These are phyloP conservation scores for Talaromyces sp. DNA, from an alignment of 2,329 filamentous ascomycete species.

Conservation along the genomic window DNA sequence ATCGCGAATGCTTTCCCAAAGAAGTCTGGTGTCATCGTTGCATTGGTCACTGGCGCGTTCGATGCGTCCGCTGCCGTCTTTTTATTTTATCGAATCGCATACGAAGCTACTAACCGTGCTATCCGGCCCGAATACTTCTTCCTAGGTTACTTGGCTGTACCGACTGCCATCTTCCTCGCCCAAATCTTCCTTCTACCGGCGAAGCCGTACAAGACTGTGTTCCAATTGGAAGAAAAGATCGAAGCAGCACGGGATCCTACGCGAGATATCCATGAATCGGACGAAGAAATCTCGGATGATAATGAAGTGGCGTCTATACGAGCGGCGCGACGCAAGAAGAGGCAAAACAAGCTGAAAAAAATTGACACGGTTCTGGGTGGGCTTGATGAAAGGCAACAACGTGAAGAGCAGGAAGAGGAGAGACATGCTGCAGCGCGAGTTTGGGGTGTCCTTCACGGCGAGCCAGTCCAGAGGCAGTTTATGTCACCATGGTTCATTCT, in stretches of 20 bases:
- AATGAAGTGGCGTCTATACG: constrained; percentile 49
- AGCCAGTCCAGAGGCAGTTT: constrained; percentile 69
- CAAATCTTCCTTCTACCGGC: constrained; percentile 68
- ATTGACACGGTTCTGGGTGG: constrained; percentile 70
- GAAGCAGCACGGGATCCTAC: constrained; percentile 49
- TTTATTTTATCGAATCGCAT: constrained; percentile 71
- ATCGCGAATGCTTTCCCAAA: constrained; percentile 78
- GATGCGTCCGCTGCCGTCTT: constrained; percentile 79
- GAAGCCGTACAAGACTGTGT: constrained; percentile 73
- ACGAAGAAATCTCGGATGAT: constrained; percentile 52
- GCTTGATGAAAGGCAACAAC: constrained; percentile 58
- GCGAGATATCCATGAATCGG: constrained; percentile 47
- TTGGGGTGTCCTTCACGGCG: constrained; percentile 79
- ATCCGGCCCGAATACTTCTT: constrained; percentile 65
- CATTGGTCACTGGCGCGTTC: constrained; percentile 76
- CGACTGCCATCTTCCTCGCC: constrained; percentile 60
- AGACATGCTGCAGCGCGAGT: constrained; percentile 72
- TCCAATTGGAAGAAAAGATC: constrained; percentile 70
- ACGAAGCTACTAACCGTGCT: constrained; percentile 52
- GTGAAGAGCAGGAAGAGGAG: constrained; percentile 61
- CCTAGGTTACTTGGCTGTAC: constrained; percentile 68
- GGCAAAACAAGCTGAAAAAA: constrained; percentile 63
- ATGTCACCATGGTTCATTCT: constrained; percentile 79
- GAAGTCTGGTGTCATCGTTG: constrained; percentile 71
- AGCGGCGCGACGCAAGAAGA: constrained; percentile 58